Conservation (phyloP, 106 monocot species). For the Alisma plantagoaquatica region DNA sequence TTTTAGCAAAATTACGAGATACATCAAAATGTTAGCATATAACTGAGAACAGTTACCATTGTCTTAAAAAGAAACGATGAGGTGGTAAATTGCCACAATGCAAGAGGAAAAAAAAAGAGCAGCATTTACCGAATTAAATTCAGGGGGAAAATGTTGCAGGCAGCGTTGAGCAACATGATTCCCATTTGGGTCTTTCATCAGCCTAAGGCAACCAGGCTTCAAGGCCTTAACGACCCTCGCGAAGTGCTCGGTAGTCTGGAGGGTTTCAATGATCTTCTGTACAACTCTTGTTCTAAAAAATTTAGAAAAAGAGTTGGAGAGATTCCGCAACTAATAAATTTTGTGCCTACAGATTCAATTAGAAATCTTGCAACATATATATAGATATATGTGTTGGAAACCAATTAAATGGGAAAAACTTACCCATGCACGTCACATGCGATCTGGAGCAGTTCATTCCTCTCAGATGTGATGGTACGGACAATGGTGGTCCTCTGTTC, state of each 20-base stretch:
- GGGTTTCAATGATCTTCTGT: constrained; percentile 55
- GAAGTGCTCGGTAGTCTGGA: constrained; percentile 27
- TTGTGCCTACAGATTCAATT: constrained; percentile 7
- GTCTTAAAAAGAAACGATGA: too few relatives aligned
- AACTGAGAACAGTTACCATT: background rate
- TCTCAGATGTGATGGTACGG: constrained; percentile 22
- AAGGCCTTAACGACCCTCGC: constrained; percentile 36
- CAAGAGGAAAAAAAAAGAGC: background rate
- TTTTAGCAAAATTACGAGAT: background rate
- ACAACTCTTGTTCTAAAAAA: constrained; percentile 37
- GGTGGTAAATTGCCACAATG: too few relatives aligned
- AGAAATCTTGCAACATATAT: background rate
- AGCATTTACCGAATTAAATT: constrained; percentile 29
- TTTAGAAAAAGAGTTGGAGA: background rate
- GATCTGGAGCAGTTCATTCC: constrained; percentile 26
- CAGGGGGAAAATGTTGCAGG: constrained; percentile 34
- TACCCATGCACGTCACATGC: constrained; percentile 71
- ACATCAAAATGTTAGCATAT: background rate
- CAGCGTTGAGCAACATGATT: constrained; percentile 58
- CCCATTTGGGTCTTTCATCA: constrained; percentile 59
- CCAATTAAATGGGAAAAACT: background rate
- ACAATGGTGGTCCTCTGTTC: constrained; percentile 34
- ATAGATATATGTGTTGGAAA: background rate
- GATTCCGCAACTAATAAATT: too few relatives aligned
- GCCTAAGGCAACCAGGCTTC: constrained; percentile 17